Evolutionary conservation across 192 early-diverging fungal genomes (phyloP).

Genomic region (Mortierella claussenii): DNA sequence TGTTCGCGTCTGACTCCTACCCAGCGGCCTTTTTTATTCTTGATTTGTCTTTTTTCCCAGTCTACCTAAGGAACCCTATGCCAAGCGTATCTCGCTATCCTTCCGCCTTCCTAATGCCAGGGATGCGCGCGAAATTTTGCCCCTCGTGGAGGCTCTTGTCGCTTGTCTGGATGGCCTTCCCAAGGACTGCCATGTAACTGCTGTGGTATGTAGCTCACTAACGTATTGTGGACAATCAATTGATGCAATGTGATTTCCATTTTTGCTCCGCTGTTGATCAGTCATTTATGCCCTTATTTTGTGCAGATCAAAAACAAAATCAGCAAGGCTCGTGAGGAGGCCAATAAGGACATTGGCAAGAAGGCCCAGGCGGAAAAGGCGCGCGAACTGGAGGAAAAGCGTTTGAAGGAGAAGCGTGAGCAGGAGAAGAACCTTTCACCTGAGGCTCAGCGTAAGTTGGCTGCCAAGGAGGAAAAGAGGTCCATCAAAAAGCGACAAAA

Average conservation of each 20-base stretch:
- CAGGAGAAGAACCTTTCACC: conserved; percentile 47
- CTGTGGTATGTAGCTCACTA: conserved; percentile 21
- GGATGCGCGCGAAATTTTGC: conserved; percentile 26
- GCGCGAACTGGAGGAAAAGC: conserved; percentile 42
- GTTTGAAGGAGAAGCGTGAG: conserved; percentile 41
- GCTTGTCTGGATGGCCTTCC: conserved; percentile 50
- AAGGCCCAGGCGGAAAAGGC: conserved; percentile 32
- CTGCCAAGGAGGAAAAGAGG: conserved; percentile 50
- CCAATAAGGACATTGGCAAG: conserved; percentile 34
- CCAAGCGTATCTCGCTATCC: conserved; percentile 47
- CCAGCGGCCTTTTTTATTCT: too few relatives aligned
- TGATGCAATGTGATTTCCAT: too few relatives aligned
- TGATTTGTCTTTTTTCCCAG: conserved; percentile 14
- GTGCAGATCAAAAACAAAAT: conserved; percentile 46
- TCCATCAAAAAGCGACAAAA: conserved; percentile 49
- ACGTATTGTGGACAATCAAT: too few relatives aligned
- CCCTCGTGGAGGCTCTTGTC: conserved; percentile 43
- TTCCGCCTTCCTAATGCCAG: conserved; percentile 43
- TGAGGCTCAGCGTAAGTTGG: conserved; percentile 48
- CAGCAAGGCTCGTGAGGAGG: conserved; percentile 45
- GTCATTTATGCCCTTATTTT: not conserved
- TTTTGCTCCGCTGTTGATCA: too few relatives aligned
- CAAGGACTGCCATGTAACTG: conserved; percentile 31
- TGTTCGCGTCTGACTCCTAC: too few relatives aligned
- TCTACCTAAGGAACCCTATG: conserved; percentile 24